Evolutionary conservation across 2,329 filamentous ascomycete species (phyloP).

Genomic region (Orbilia javanica): DNA sequence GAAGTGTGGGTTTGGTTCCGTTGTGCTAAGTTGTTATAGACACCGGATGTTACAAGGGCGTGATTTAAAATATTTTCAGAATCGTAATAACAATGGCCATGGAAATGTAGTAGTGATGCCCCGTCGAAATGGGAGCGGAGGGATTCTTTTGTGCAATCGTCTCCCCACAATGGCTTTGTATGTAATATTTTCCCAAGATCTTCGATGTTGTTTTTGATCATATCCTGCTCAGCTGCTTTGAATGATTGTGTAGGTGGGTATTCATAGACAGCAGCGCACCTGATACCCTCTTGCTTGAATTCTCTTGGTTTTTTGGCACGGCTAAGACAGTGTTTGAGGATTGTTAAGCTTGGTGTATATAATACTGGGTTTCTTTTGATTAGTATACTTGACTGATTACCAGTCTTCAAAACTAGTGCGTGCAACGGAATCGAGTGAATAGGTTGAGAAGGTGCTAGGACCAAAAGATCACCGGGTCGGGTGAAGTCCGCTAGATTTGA

Average conservation of each 20-base stretch:
- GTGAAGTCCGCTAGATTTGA: background rate
- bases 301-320: background rate
- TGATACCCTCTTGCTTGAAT: background rate
- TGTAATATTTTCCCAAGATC: background rate
- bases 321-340: background rate
- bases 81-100: slow-evolving; percentile 12
- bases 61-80: background rate
- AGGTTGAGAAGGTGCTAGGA: background rate
- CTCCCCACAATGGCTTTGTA: slow-evolving; percentile 1
- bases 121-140: background rate
- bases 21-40: background rate
- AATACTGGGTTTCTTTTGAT: slow-evolving; percentile 1
- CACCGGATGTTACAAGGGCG: background rate
- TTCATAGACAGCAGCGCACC: slow-evolving; percentile 9
- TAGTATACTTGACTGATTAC: background rate
- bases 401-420: background rate
- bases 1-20: background rate
- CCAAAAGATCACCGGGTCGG: background rate
- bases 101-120: background rate
- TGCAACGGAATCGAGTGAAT: slow-evolving; percentile 1
- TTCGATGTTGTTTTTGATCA: background rate
- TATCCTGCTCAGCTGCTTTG: background rate
- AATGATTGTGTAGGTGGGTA: background rate
- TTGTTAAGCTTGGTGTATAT: slow-evolving; percentile 7
- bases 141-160: background rate